These are phyloP conservation scores for Entomortierella beljakovae DNA, from an alignment of 192 early-diverging fungal genomes.

Conservation along the genomic window DNA sequence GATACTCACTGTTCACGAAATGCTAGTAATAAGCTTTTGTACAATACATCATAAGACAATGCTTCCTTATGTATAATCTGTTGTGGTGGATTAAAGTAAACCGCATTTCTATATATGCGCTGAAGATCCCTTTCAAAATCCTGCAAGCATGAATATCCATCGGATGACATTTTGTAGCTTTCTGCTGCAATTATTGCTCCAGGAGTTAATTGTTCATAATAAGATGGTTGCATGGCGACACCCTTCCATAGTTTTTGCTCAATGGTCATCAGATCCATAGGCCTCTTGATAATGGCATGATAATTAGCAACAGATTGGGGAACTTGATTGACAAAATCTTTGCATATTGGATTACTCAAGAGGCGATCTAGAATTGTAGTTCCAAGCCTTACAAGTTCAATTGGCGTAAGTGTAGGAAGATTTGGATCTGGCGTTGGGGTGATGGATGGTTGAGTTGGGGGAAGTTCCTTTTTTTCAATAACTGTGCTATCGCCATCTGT, in stretches of 20 bases:
- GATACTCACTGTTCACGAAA: slow-evolving; percentile 20
- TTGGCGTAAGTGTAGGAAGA: neutral
- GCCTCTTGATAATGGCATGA: slow-evolving; percentile 56
- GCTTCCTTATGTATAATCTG: slow-evolving; percentile 29
- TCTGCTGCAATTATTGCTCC: neutral
- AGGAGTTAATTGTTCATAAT: neutral
- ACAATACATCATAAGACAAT: slow-evolving; percentile 1
- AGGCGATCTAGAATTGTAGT: slow-evolving; percentile 25
- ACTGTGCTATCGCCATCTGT: neutral
- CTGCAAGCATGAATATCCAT: slow-evolving; percentile 51
- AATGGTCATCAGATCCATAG: slow-evolving; percentile 61
- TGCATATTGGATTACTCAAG: slow-evolving; percentile 25
- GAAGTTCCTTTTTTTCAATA: neutral
- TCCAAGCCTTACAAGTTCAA: slow-evolving; percentile 37
- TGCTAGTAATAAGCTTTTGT: neutral
- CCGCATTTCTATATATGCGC: slow-evolving; percentile 60
- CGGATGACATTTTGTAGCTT: neutral
- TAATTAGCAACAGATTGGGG: slow-evolving; percentile 50
- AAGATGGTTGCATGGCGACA: neutral
- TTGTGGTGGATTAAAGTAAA: slow-evolving; percentile 17
- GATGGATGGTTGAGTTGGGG: neutral
- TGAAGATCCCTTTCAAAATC: slow-evolving; percentile 61
- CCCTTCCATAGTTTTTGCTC: slow-evolving; percentile 60
- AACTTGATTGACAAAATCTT: slow-evolving; percentile 45
- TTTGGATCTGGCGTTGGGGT: neutral